Conservation (phyloP, 805 yeast species). For the Starmerella sp. region DNA sequence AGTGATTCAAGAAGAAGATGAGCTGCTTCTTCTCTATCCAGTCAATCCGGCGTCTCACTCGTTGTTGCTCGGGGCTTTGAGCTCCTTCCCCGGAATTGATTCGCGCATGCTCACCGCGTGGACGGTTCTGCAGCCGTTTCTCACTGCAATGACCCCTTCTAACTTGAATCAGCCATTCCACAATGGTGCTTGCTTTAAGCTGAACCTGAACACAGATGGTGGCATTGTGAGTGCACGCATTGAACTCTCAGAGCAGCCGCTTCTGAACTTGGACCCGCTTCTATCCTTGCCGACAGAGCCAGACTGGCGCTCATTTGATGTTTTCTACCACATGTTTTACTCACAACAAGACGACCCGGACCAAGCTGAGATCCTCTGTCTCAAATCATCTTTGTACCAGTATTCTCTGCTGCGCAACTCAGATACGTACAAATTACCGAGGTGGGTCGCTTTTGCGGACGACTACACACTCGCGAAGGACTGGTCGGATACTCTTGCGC, state of each 20-base stretch:
- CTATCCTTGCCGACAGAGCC: constrained; percentile 22
- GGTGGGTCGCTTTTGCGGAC: constrained; percentile 31
- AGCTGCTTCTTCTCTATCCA: constrained; percentile 29
- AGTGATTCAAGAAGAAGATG: constrained; percentile 32
- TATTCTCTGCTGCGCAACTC: constrained; percentile 27
- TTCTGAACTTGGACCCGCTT: constrained; percentile 27
- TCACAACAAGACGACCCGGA: constrained; percentile 22
- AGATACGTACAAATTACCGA: constrained; percentile 27
- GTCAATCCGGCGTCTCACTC: constrained; percentile 27
- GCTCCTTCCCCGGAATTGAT: constrained; percentile 30
- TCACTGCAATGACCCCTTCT: constrained; percentile 30
- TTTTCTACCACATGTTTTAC: constrained; percentile 30
- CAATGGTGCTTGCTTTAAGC: constrained; percentile 27
- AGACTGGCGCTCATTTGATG: constrained; percentile 29
- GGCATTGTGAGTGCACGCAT: constrained; percentile 27
- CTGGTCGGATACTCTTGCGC: constrained; percentile 32
- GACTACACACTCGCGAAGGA: constrained; percentile 33
- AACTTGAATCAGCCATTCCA: constrained; percentile 29
- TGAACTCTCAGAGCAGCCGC: constrained; percentile 25
- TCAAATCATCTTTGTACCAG: constrained; percentile 24
- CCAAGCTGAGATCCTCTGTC: constrained; percentile 24
- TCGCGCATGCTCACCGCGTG: constrained; percentile 29
- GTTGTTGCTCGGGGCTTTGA: constrained; percentile 25
- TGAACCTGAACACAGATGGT: constrained; percentile 28
- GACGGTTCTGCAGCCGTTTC: constrained; percentile 30